Evolutionary conservation across 768 basidiomycete genomes (phyloP).

Genomic region (Boletus pseudopeckii): DNA sequence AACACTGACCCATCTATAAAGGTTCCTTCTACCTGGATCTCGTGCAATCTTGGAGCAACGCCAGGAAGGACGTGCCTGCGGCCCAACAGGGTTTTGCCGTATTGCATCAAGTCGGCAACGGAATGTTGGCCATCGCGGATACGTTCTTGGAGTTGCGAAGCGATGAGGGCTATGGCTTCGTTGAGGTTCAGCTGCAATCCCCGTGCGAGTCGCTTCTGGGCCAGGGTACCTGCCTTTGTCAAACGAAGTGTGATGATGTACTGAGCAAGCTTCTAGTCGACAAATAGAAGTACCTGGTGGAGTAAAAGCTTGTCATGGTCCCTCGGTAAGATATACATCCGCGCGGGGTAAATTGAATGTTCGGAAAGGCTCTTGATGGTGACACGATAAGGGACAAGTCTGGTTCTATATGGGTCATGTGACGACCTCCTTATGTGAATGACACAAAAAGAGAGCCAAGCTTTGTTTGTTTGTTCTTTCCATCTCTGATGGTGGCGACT

Average conservation of each 20-base stretch:
- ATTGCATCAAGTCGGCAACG: constrained; percentile 89
- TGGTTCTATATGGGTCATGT: constrained; percentile 9
- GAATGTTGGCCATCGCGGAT: constrained; percentile 88
- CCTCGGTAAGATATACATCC: constrained; percentile 72
- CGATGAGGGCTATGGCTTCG: constrained; percentile 87
- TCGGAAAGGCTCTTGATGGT: not conserved
- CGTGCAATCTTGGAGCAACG: constrained; percentile 71
- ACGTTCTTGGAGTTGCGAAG: constrained; percentile 88
- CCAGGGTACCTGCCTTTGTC: constrained; percentile 76
- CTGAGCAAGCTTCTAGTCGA: not conserved
- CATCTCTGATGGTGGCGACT: constrained; percentile 1
- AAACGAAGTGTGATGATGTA: not conserved
- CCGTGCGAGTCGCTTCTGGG: constrained; percentile 93
- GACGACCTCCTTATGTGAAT: constrained; percentile 2
- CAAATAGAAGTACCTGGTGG: constrained; percentile 48
- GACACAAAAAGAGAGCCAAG: not conserved
- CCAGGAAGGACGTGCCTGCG: constrained; percentile 83
- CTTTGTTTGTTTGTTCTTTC: not conserved
- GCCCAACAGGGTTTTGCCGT: constrained; percentile 86
- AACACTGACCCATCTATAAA: constrained; percentile 74
- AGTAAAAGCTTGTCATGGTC: constrained; percentile 75
- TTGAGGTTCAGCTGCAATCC: constrained; percentile 83
- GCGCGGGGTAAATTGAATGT: not conserved
- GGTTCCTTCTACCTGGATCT: constrained; percentile 94
- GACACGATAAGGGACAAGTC: constrained; percentile 8